Conservation (phyloP, 2,329 filamentous ascomycete genomes). For the Rugonectria rugulosa region DNA sequence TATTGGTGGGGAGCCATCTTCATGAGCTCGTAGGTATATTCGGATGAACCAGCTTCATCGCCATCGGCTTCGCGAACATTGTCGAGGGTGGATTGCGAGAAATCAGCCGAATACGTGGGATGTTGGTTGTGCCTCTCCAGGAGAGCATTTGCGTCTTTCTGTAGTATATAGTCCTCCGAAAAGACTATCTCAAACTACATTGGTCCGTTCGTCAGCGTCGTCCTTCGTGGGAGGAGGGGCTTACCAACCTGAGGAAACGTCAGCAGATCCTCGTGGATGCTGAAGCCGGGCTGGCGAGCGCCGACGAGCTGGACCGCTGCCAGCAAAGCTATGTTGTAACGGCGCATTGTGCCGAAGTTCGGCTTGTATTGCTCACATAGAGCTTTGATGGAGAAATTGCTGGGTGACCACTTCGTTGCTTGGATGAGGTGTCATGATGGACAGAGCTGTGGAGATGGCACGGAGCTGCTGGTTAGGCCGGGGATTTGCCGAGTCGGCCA, state of each 20-base stretch:
- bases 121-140: slow-evolving; percentile 53
- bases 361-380: slow-evolving; percentile 38
- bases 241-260: slow-evolving; percentile 81
- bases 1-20: slow-evolving; percentile 74
- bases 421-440: slow-evolving; percentile 44
- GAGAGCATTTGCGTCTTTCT: slow-evolving; percentile 71
- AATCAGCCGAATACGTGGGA: slow-evolving; percentile 50
- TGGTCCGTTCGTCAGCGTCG: slow-evolving; percentile 27
- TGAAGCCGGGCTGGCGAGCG: slow-evolving; percentile 70
- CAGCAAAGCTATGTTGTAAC: slow-evolving; percentile 54
- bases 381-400: slow-evolving; percentile 26
- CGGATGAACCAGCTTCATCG: slow-evolving; percentile 38
- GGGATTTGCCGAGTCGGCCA: slow-evolving; percentile 39
- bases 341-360: slow-evolving; percentile 57
- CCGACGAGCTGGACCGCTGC: slow-evolving; percentile 53
- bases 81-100: slow-evolving; percentile 50
- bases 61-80: slow-evolving; percentile 38
- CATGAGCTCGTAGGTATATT: slow-evolving; percentile 75
- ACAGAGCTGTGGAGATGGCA: slow-evolving; percentile 20
- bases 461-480: slow-evolving; percentile 19
- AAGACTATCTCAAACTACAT: slow-evolving; percentile 85
- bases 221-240: slow-evolving; percentile 1
- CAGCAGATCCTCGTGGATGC: slow-evolving; percentile 86
- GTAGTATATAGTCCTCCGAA: slow-evolving; percentile 74
- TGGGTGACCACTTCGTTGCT: slow-evolving; percentile 27